These are phyloP conservation scores for Saturnispora diversa DNA, from an alignment of 805 yeast species.

Conservation along the genomic window DNA sequence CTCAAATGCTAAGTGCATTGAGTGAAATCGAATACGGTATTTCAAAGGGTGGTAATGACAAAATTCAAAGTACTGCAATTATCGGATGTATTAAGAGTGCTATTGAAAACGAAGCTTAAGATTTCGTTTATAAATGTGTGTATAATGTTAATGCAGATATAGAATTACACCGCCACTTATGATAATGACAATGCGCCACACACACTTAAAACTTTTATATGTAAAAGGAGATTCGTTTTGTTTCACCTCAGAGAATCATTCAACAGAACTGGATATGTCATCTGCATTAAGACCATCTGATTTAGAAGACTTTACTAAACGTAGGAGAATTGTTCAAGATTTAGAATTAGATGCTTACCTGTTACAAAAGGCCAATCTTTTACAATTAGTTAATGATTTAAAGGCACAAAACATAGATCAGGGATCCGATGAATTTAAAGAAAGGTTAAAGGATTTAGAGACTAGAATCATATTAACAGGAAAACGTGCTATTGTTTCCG, in stretches of 20 bases:
- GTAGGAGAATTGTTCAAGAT: constrained; percentile 26
- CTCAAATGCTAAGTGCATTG: constrained; percentile 57
- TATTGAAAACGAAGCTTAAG: constrained; percentile 37
- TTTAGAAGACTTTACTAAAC: constrained; percentile 21
- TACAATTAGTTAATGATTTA: constrained; percentile 14
- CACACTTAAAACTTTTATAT: too few species aligned
- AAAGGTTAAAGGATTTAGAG: constrained; percentile 12
- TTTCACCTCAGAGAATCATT: too few species aligned
- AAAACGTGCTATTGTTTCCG: background rate
- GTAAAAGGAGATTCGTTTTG: too few species aligned
- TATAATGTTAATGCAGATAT: background rate
- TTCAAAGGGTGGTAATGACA: constrained; percentile 87
- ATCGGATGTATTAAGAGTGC: constrained; percentile 77
- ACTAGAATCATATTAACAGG: background rate
- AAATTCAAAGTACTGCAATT: constrained; percentile 81
- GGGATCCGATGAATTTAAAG: constrained; percentile 15
- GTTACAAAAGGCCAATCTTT: constrained; percentile 19
- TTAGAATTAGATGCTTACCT: constrained; percentile 24
- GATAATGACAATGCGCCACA: background rate
- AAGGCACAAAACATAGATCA: constrained; percentile 16
- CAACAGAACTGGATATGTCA: too few species aligned
- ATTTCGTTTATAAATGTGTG: too few species aligned
- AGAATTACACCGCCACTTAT: background rate
- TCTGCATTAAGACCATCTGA: constrained; percentile 10
- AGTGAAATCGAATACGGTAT: constrained; percentile 88